These are phyloP conservation scores for Trematosphaeria pertusa DNA, from an alignment of 2,329 filamentous ascomycete species.

Conservation along the genomic window DNA sequence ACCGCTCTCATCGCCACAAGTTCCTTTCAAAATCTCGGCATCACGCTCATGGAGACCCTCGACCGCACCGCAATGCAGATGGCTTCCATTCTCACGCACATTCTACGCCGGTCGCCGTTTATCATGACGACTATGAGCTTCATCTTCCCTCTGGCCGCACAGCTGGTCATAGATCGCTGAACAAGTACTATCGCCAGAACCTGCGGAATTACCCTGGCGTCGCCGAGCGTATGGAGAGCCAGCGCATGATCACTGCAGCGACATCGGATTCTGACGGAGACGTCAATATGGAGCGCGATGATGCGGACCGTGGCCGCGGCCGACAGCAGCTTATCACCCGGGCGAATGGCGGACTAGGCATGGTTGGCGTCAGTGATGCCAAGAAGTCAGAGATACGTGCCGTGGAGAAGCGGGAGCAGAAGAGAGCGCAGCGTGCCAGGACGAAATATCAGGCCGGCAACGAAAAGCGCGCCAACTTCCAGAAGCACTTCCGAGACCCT, in stretches of 20 bases:
- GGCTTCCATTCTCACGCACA: constrained; percentile 86
- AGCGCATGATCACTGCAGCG: constrained; percentile 64
- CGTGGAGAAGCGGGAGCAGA: constrained; percentile 73
- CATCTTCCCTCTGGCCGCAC: constrained; percentile 89
- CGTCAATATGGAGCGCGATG: constrained; percentile 36
- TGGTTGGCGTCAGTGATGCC: constrained; percentile 77
- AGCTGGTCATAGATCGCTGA: constrained; percentile 87
- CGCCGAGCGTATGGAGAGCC: constrained; percentile 75
- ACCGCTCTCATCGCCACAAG: constrained; percentile 75
- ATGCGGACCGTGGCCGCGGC: constrained; percentile 33
- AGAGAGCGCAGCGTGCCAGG: constrained; percentile 66
- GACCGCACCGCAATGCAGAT: constrained; percentile 75
- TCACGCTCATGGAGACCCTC: constrained; percentile 74
- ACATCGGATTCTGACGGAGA: constrained; percentile 47
- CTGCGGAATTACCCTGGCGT: constrained; percentile 81
- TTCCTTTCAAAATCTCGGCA: constrained; percentile 76
- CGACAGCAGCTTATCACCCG: constrained; percentile 62
- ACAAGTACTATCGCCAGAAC: constrained; percentile 92
- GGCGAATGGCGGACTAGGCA: constrained; percentile 75
- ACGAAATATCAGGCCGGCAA: constrained; percentile 70
- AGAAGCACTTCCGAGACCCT: constrained; percentile 74
- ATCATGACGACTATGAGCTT: constrained; percentile 91
- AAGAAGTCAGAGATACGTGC: constrained; percentile 73
- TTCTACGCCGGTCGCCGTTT: constrained; percentile 74
- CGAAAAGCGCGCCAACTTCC: constrained; percentile 77